Percentiles rank a stretch among this genome's conserved stretches.
phyloP scores from a whole-genome alignment of 1,139 yeast genomes.

The Geotrichum aggregatum region DNA sequence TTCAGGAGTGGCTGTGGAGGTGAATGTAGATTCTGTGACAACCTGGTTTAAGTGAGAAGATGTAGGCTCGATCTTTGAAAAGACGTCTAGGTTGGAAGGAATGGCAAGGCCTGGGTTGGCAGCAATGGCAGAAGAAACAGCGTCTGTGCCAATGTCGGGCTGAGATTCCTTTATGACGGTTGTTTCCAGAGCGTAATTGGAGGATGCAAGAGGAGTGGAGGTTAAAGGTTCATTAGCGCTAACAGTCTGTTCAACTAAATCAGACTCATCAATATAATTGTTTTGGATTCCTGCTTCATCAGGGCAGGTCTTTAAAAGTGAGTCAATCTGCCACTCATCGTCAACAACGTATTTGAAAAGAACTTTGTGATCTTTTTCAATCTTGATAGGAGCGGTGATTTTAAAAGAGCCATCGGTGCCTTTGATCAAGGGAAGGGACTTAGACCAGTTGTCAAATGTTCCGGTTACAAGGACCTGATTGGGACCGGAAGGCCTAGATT shows the following conservation, averaged over 20 bases:
- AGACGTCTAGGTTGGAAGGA: conserved; percentile 6
- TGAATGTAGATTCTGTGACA: neutral
- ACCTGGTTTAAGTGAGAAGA: neutral
- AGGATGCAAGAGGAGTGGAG: conserved; percentile 4
- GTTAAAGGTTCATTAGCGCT: conserved; percentile 6
- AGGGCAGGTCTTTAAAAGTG: conserved; percentile 9
- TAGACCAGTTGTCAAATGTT: conserved; percentile 23
- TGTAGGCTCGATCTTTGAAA: conserved; percentile 2
- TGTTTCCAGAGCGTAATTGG: conserved; percentile 2
- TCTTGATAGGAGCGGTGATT: conserved; percentile 11
- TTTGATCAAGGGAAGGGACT: conserved; percentile 17
- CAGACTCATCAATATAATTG: conserved; percentile 16
- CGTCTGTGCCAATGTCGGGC: conserved; percentile 6
- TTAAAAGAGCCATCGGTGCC: conserved; percentile 16
- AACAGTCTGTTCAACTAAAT: conserved; percentile 8
- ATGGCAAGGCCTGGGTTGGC: conserved; percentile 20
- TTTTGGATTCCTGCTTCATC: conserved; percentile 20
- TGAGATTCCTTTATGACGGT: conserved; percentile 14
- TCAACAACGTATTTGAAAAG: conserved; percentile 22
- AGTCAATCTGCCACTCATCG: conserved; percentile 19
- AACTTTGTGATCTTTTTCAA: conserved; percentile 10
- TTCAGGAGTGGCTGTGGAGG: conserved; percentile 1
- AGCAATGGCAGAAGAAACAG: conserved; percentile 13
- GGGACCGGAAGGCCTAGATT: conserved; percentile 22
- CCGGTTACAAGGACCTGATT: conserved; percentile 20